phyloP scores from a whole-genome alignment of 148 eudicot genomes.

The Chenopodium berlandieri region DNA sequence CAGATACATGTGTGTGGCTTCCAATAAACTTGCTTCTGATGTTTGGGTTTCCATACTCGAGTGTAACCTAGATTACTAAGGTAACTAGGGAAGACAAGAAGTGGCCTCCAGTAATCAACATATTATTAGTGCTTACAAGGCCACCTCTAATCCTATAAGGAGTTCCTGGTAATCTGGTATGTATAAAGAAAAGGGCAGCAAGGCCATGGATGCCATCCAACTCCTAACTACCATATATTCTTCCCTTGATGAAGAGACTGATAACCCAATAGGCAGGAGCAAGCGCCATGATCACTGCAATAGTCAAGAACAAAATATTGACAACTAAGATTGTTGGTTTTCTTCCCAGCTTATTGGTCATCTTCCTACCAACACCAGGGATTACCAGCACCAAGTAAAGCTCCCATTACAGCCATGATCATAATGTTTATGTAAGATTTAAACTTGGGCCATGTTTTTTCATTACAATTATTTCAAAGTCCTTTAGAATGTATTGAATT shows the following conservation, averaged over 20 bases:
- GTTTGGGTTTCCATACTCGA: neutral
- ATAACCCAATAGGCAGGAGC: conserved; percentile 22
- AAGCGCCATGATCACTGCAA: conserved; percentile 14
- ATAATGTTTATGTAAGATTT: neutral
- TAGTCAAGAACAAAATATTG: conserved; percentile 11
- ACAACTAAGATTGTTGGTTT: conserved; percentile 19
- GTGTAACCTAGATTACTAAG: conserved; percentile 26
- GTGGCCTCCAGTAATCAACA: no score
- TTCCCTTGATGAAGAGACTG: conserved; percentile 18
- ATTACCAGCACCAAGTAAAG: conserved; percentile 20
- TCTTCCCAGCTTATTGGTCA: conserved; percentile 19
- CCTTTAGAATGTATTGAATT: no score
- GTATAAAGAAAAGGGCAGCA: conserved; percentile 10
- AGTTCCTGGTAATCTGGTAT: conserved; percentile 30
- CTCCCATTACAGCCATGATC: conserved; percentile 29
- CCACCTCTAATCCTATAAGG: conserved; percentile 21
- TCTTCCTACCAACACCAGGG: conserved; percentile 11
- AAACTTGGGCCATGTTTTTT: no score
- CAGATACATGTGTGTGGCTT: no score
- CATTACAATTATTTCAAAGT: no score
- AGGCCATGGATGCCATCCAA: conserved; percentile 29
- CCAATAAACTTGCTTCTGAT: neutral
- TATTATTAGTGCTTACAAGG: no score
- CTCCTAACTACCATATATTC: conserved; percentile 22
- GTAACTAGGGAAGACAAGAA: conserved; percentile 9